Evolutionary conservation across 2,329 filamentous ascomycete species (phyloP).

Genomic region (Aspergillus arachidicola): DNA sequence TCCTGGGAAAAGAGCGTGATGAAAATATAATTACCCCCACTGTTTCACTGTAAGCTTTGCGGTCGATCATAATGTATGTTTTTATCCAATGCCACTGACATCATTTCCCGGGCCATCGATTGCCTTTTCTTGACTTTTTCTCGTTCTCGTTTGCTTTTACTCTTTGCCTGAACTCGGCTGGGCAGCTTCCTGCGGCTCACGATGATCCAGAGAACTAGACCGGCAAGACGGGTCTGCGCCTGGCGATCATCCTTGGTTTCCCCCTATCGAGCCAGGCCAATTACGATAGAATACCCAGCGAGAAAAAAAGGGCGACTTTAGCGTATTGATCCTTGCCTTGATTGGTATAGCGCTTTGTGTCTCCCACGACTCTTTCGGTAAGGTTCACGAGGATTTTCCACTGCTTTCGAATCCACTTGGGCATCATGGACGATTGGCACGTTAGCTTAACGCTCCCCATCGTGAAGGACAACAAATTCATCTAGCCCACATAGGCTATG

Average conservation of each 20-base stretch:
- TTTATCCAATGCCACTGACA: not conserved
- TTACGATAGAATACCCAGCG: not conserved
- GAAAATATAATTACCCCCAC: not conserved
- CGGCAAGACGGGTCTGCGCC: not conserved
- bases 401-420: not conserved
- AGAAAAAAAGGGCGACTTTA: not conserved
- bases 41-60: not conserved
- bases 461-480: not conserved
- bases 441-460: constrained; percentile 1
- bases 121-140: not conserved
- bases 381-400: not conserved
- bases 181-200: not conserved
- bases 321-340: not conserved
- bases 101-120: not conserved
- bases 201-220: not conserved
- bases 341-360: not conserved
- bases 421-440: constrained; percentile 1
- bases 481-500: not conserved
- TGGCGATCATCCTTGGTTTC: not conserved
- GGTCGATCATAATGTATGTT: not conserved
- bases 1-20: not conserved
- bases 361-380: not conserved
- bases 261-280: not conserved
- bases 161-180: not conserved
- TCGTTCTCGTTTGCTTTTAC: not conserved